phyloP scores from a whole-genome alignment of 2,329 filamentous ascomycete species.

The Periconia sp. region DNA sequence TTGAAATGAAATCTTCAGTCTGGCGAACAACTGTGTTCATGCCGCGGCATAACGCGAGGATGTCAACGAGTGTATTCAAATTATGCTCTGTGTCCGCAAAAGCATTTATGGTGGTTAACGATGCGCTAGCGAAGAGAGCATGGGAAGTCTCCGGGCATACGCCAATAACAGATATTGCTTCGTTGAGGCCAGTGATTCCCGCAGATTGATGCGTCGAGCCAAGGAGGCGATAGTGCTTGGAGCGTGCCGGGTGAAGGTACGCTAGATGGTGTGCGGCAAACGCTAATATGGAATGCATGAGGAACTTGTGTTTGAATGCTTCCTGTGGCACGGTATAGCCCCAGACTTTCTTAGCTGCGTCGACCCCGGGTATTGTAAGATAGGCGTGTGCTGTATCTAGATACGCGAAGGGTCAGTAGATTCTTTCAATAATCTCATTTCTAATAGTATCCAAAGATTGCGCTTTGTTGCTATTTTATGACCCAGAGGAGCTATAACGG shows the following conservation, averaged over 20 bases:
- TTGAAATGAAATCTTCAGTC: slow-evolving; percentile 21
- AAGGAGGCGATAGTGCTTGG: slow-evolving; percentile 27
- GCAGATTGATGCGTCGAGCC: slow-evolving; percentile 35
- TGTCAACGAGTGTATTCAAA: slow-evolving; percentile 31
- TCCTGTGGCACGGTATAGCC: slow-evolving; percentile 40
- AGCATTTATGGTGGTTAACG: slow-evolving; percentile 30
- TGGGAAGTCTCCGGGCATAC: slow-evolving; percentile 31
- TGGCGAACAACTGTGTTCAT: slow-evolving; percentile 29
- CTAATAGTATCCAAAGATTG: too few relatives aligned
- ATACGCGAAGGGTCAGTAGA: slow-evolving; percentile 3
- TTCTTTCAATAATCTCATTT: background rate
- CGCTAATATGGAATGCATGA: slow-evolving; percentile 48
- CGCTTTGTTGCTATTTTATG: background rate
- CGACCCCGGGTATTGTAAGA: slow-evolving; percentile 26
- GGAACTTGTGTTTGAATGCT: slow-evolving; percentile 40
- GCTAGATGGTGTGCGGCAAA: slow-evolving; percentile 45
- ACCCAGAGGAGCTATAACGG: background rate
- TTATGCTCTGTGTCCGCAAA: slow-evolving; percentile 28
- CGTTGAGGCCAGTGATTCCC: slow-evolving; percentile 28
- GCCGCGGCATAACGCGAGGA: slow-evolving; percentile 34
- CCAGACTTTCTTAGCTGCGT: slow-evolving; percentile 39
- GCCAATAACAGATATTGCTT: slow-evolving; percentile 25
- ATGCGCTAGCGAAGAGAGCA: slow-evolving; percentile 32
- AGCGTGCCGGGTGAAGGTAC: slow-evolving; percentile 28
- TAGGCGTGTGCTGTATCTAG: slow-evolving; percentile 28